Evolutionary conservation across 306 rosid genomes (phyloP), one percentile per base, ranked within the genome.

Genomic region (Pueraria montana): DNA sequence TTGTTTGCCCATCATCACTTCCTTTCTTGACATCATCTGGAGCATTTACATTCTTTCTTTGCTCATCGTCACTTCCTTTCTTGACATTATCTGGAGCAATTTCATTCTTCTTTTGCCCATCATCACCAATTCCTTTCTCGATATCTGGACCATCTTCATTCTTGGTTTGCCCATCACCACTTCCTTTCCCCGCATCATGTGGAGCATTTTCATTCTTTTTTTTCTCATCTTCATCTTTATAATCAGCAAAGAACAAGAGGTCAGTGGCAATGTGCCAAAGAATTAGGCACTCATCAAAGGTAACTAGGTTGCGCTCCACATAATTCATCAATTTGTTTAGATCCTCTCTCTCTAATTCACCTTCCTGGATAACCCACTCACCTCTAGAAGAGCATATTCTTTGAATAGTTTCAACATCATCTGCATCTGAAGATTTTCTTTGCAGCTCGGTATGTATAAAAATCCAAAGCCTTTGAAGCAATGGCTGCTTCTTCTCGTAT

Each of bases 221-320:
- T 50, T 8, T 1, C n/a, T 12, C 3, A 4, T 5, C 16, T 24
- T 58, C 14, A 43, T 11, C 30, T 21, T 10, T 61, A 0, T 26
- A 9, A 0, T 62, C 40, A 14, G 0, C 30, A 43, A 18, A 80
- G 58, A 77, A 76, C 50, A 74, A 32, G 6, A 85, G 69, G 14
- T 80, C 74, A 38, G 88, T 81, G 20, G 85, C 88, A 48, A 85
- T 34, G 82, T 84, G 84, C 84, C 87, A 84, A 4, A 65, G 3
- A 4, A 72, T 30, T 0, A 79, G 56, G 27, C 84, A 78, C 38
- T 73, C 48, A 18, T 79, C 87, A 43, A 72, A 84, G 11, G 68
- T 20, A 27, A 73, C 52, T 0, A 10, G 16, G 6, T 40, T 58
- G 4, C 32, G 17, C 45, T 12, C 55, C 7, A 79, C 36, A 66